These are phyloP conservation scores for Eucommia ulmoides DNA, from an alignment of 257 asterid species.

Conservation along the genomic window DNA sequence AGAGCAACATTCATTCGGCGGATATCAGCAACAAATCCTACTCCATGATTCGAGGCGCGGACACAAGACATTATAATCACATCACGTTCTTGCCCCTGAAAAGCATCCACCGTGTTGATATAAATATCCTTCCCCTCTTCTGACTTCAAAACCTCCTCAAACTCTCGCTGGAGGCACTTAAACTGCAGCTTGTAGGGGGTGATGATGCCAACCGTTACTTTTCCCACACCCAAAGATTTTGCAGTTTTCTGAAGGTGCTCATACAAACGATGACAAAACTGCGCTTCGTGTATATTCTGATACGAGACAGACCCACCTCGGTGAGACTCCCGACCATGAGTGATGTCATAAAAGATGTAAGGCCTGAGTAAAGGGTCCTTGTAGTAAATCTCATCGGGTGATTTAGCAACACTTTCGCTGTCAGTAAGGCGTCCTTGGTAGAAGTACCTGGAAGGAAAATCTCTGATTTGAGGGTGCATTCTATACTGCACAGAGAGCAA, in stretches of 20 bases:
- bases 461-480: slow-evolving; percentile 96
- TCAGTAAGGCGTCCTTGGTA: slow-evolving; percentile 97
- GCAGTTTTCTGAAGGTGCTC: slow-evolving; percentile 76
- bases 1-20: slow-evolving; percentile 99
- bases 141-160: slow-evolving; percentile 68
- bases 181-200: slow-evolving; percentile 96
- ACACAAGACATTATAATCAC: slow-evolving; percentile 97
- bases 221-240: slow-evolving; percentile 53
- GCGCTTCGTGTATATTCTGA: slow-evolving; percentile 92
- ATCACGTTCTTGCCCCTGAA: slow-evolving; percentile 99
- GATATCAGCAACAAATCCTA: slow-evolving; percentile 94
- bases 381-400: slow-evolving; percentile 70
- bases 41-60: slow-evolving; percentile 89
- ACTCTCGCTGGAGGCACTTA: slow-evolving; percentile 95
- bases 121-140: slow-evolving; percentile 95
- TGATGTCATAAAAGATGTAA: slow-evolving; percentile 70
- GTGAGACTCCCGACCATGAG: slow-evolving; percentile 93
- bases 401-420: slow-evolving; percentile 72
- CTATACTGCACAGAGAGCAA: slow-evolving; percentile 89
- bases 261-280: slow-evolving; percentile 77
- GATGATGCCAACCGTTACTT: slow-evolving; percentile 88
- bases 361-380: slow-evolving; percentile 78
- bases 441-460: slow-evolving; percentile 91
- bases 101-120: slow-evolving; percentile 95
- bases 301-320: slow-evolving; percentile 91